Base-by-base conservation (phyloP, 345 rosid genomes). In the Murraya paniculata region DNA sequence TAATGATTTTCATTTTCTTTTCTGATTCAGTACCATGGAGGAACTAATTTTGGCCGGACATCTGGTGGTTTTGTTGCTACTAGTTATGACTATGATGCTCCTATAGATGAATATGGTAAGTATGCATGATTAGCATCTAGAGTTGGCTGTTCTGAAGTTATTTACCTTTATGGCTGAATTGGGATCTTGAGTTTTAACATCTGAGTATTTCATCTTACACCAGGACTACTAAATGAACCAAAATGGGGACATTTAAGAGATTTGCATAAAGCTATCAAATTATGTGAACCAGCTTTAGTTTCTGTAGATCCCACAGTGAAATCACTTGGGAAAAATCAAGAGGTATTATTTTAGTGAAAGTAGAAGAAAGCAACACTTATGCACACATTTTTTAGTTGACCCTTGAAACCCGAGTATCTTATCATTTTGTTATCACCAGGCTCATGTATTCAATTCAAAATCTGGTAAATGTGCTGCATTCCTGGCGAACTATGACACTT, bases 1-100 rank as follows among this genome's bases (percentile, higher is more conserved):
- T 14, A 48, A 35, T 22, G 71, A 33, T 74, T 67, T 85, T 30
- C 1, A 57, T 30, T 53, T 4, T 8, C 9, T 69, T 59, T 69
- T 35, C 58, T 72, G 64, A 14, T 61, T 59, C 78, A 96, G 99
- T 96, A 94, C 77, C 98, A 96, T 55, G 98, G 99, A 48, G 99
- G 99, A 73, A 92, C 98, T 3, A 96, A 96, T 77, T 96, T 96
- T 35, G 98, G 88, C 67, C 81, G 98, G 78, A 96, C 99, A 38
- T 91, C 99, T 25, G 97, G 98, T 48, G 99, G 97, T 80, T 96
- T 92, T 87, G 91, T 96, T 82, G 92, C 99, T 38, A 90, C 99
- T 72, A 96, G 97, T 85, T 94, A 96, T 73, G 99, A 96, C 74
- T 96, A 96, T 61, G 99, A 93, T 68, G 99, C 98, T 85, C 99